Evolutionary conservation across 2,329 filamentous ascomycete species (phyloP), one percentile per base, ranked within the genome.

Genomic region (Sporothrix globosa): DNA sequence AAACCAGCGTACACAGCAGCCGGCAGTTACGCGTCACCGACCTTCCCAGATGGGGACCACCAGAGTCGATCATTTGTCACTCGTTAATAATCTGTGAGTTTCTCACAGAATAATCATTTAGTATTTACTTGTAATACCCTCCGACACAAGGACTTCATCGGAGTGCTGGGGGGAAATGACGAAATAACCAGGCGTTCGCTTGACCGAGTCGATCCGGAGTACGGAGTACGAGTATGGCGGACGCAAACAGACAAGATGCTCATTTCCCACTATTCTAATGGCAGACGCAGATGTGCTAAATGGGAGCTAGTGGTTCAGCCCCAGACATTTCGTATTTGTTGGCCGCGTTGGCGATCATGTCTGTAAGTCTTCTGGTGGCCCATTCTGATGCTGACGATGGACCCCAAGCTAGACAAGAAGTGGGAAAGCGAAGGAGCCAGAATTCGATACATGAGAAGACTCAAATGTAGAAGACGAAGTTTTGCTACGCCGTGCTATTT

Each of bases 201-300:
- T 46, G 58, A 61, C 58, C 39, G 58, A 61, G 58, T 7, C 39
- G 39, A 61, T 61, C 39, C 58, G 39, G 39, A 61, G n/a, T 61
- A 61, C 39, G 10, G 44, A n/a, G n/a, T 48, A 48, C 2, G 4
- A 14, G 56, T 21, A 60, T 34, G 34, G 34, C 34, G 5, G 34
- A 34, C 7, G 56, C 19, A 41, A 41, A 60, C 34, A 60, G 41
- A 34, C 56, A 41, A 60, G 34, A 21, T 21, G 19, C 4, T n/a
- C 58, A 44, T 9, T 41, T 14, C n/a, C 58, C 27, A 30, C 56
- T 9, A 19, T 24, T 39, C 39, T 27, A 39, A 58, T 19, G 54
- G 54, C 17, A 17, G 17, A 13, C 58, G 46, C 11, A 13, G 21
- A 46, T 27, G 11, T 24, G 2, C 39, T 39, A 63, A 63, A 46